These are phyloP conservation scores for Neodidymelliopsis sp. DNA, from an alignment of 2,329 filamentous ascomycete species.

Conservation along the genomic window DNA sequence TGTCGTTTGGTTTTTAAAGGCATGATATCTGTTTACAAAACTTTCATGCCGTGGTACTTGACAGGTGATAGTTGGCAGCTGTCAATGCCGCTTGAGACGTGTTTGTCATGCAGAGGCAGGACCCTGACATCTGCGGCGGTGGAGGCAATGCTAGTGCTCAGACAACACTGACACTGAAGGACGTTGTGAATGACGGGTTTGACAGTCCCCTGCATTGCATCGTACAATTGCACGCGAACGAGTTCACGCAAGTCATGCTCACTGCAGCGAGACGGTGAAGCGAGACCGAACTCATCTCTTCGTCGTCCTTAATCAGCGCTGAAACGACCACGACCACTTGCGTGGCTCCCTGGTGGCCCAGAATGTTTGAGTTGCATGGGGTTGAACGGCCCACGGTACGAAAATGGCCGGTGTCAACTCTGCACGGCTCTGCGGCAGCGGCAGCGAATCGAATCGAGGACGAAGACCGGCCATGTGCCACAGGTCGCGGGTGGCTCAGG, in stretches of 20 bases:
- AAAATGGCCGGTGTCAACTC: constrained; percentile 9
- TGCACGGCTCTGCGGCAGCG: constrained; percentile 14
- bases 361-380: constrained; percentile 8
- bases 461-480: constrained; percentile 17
- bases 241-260: constrained; percentile 14
- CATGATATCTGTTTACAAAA: constrained; percentile 11
- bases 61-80: constrained; percentile 10
- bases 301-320: constrained; percentile 15
- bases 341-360: constrained; percentile 8
- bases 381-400: constrained; percentile 5
- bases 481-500: constrained; percentile 21
- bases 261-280: constrained; percentile 8
- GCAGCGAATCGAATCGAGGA: constrained; percentile 10
- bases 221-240: not conserved
- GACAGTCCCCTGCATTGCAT: not conserved
- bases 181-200: not conserved
- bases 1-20: constrained; percentile 5
- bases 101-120: constrained; percentile 13
- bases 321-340: constrained; percentile 12
- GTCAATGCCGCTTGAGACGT: constrained; percentile 9
- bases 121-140: constrained; percentile 1
- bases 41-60: constrained; percentile 12
- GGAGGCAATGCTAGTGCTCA: constrained; percentile 1
- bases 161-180: not conserved
- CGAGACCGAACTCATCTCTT: constrained; percentile 5